Evolutionary conservation across 2,329 filamentous ascomycete species (phyloP).

Genomic region (Talaromyces rugulosus): DNA sequence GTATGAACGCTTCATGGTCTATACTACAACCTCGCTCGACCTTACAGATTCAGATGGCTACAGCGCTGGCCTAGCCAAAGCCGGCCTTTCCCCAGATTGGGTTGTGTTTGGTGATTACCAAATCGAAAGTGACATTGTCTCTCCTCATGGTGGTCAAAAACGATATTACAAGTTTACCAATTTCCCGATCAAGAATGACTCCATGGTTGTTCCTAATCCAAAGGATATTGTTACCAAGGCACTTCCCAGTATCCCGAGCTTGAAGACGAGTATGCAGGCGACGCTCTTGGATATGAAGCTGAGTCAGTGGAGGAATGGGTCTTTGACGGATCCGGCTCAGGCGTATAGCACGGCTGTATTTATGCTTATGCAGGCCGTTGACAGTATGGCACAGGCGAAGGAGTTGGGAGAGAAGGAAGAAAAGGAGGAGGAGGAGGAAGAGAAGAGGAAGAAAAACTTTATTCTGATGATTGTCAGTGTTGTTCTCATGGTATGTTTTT

Average conservation of each 20-base stretch:
- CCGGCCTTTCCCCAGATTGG: not conserved
- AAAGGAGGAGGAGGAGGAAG: not conserved
- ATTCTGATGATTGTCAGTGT: not conserved
- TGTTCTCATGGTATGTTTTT: not conserved
- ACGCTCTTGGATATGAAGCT: not conserved
- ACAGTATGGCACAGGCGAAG: not conserved
- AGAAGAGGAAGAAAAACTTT: not conserved
- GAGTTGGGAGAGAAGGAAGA: not conserved
- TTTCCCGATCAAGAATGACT: not conserved
- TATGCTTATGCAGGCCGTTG: not conserved
- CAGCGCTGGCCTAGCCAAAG: not conserved
- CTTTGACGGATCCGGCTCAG: not conserved
- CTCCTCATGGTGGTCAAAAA: not conserved
- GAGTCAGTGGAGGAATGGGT: not conserved
- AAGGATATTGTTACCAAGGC: not conserved
- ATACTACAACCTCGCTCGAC: not conserved
- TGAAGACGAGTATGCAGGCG: not conserved
- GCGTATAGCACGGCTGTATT: not conserved
- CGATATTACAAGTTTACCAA: not conserved
- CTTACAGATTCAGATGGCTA: not conserved
- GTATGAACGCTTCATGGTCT: not conserved
- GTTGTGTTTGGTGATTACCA: not conserved
- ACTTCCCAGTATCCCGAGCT: not conserved
- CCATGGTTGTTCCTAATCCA: not conserved
- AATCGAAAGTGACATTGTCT: not conserved